A percentile compares a stretch with the other conserved stretches of the same genome.
Evolutionary conservation across 306 rosid species (phyloP).

Genomic region (Corylus heterophylla): DNA sequence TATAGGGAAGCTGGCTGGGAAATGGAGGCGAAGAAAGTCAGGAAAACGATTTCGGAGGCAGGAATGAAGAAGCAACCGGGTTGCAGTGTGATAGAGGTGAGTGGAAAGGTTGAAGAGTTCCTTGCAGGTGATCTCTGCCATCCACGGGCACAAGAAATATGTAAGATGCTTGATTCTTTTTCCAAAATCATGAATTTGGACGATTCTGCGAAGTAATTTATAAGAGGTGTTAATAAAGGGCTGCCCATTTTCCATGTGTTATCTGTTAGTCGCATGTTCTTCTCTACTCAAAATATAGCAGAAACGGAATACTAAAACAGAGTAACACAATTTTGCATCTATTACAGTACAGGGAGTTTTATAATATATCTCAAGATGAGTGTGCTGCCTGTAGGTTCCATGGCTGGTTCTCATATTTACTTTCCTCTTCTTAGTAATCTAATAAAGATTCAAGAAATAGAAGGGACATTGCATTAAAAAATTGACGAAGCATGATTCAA

Average conservation of each 20-base stretch:
- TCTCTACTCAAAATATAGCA: neutral
- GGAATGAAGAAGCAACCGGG: conserved; percentile 78
- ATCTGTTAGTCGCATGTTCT: neutral
- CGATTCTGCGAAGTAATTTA: neutral
- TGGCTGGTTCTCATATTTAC: neutral
- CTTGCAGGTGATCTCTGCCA: conserved; percentile 74
- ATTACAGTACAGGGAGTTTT: neutral
- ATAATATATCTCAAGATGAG: neutral
- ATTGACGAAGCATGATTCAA: conserved; percentile 22
- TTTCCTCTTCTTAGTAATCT: neutral
- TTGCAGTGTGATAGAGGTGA: conserved; percentile 77
- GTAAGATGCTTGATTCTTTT: conserved; percentile 56
- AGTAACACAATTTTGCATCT: neutral
- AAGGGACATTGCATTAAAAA: conserved; percentile 5
- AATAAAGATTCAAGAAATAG: conserved; percentile 1
- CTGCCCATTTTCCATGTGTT: neutral
- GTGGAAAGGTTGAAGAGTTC: conserved; percentile 71
- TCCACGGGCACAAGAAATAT: conserved; percentile 61
- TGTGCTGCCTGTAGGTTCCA: neutral
- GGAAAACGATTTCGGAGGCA: conserved; percentile 46
- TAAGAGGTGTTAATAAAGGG: neutral
- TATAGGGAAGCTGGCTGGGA: conserved; percentile 79
- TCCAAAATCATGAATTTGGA: conserved; percentile 19
- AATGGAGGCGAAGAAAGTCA: conserved; percentile 63
- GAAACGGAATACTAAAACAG: neutral